Conservation (phyloP, 2,329 filamentous ascomycete genomes). For the Pseudocercospora cruenta region DNA sequence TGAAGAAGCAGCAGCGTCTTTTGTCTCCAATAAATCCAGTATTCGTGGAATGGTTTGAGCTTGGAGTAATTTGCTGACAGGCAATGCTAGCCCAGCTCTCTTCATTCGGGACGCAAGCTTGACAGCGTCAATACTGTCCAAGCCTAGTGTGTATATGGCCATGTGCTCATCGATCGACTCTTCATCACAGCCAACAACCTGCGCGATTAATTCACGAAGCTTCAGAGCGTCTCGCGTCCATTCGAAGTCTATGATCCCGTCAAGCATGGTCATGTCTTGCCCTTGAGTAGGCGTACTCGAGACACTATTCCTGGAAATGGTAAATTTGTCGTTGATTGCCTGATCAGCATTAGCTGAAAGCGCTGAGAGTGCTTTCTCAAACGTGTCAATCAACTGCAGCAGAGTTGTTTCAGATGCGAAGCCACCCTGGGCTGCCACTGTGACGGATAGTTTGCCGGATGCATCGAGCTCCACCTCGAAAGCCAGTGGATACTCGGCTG, state of each 20-base stretch:
- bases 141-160: conserved; percentile 77
- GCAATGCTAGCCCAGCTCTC: conserved; percentile 60
- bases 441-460: conserved; percentile 56
- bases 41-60: conserved; percentile 70
- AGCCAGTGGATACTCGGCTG: conserved; percentile 74
- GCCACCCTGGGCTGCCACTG: conserved; percentile 61
- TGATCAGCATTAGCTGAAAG: conserved; percentile 16
- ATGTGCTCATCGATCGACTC: conserved; percentile 60
- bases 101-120: conserved; percentile 76
- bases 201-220: conserved; percentile 66
- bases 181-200: conserved; percentile 59
- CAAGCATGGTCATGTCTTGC: conserved; percentile 17
- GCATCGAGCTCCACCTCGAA: conserved; percentile 68
- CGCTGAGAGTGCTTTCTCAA: conserved; percentile 19
- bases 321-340: conserved; percentile 18
- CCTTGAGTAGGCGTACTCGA: conserved; percentile 2
- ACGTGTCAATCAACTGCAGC: conserved; percentile 16
- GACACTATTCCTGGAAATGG: conserved; percentile 6
- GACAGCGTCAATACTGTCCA: conserved; percentile 92
- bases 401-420: conserved; percentile 41
- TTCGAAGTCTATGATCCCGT: conserved; percentile 48
- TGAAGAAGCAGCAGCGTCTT: neutral
- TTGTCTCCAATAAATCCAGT: conserved; percentile 32
- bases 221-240: conserved; percentile 61
- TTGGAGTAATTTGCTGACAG: conserved; percentile 78